Conservation (phyloP, 2,329 filamentous ascomycete species). For the Elsinoe australis region DNA sequence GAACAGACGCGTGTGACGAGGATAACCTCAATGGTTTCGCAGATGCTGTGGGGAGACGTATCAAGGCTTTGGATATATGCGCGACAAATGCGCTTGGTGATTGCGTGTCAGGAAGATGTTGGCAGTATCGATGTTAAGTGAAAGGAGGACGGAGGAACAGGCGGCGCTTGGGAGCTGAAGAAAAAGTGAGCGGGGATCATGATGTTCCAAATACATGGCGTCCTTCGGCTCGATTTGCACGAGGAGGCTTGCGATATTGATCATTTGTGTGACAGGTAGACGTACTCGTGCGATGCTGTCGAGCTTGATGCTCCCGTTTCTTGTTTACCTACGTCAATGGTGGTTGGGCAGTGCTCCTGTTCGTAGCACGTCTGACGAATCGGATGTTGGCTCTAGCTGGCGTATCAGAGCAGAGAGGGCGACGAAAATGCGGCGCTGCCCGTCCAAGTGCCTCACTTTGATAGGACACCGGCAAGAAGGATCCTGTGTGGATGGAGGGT, state of each 20-base stretch:
- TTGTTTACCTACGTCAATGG: constrained; percentile 15
- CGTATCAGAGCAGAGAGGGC: constrained; percentile 10
- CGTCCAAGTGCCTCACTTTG: neutral
- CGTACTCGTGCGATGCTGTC: constrained; percentile 12
- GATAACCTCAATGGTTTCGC: neutral
- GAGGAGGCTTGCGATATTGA: neutral
- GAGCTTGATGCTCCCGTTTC: constrained; percentile 5
- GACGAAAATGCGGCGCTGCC: neutral
- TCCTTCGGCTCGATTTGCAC: neutral
- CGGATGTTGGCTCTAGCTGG: constrained; percentile 9
- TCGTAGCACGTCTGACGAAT: constrained; percentile 11
- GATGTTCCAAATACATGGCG: neutral
- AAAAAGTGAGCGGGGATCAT: constrained; percentile 15
- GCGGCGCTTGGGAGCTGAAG: constrained; percentile 15
- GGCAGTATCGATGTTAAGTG: neutral
- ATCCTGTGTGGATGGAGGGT: constrained; percentile 10
- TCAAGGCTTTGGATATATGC: no score
- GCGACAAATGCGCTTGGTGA: no score
- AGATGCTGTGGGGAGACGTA: neutral
- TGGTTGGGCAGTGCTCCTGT: constrained; percentile 13
- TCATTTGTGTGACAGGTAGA: constrained; percentile 9
- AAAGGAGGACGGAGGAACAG: constrained; percentile 1
- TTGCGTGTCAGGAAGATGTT: neutral
- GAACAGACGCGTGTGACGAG: constrained; percentile 8
- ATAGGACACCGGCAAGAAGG: constrained; percentile 5